A percentile compares a stretch with the other conserved stretches of the same genome.
These are phyloP conservation scores for Vigna mungo DNA, from an alignment of 306 rosid species.

Conservation along the genomic window DNA sequence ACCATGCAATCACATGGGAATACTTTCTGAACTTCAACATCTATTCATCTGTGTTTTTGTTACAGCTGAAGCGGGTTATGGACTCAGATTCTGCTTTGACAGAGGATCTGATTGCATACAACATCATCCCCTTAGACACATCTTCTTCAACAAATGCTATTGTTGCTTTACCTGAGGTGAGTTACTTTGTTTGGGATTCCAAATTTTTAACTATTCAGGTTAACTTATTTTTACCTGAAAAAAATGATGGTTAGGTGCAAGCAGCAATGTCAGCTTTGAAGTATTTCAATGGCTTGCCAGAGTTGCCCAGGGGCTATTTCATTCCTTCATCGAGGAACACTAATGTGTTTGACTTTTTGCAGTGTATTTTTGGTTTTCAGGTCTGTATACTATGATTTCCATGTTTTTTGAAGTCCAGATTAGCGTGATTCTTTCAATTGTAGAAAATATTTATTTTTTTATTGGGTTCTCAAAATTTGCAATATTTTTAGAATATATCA, in stretches of 20 bases:
- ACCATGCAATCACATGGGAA: background rate
- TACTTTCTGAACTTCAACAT: background rate
- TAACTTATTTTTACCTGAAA: constrained; percentile 26
- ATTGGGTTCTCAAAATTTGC: constrained; percentile 23
- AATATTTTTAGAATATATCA: constrained; percentile 8
- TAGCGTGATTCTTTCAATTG: constrained; percentile 24
- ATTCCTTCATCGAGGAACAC: constrained; percentile 68
- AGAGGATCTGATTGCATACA: constrained; percentile 87
- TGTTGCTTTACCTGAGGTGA: constrained; percentile 70
- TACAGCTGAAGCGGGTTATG: constrained; percentile 81
- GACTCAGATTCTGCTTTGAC: constrained; percentile 91
- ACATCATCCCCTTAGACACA: constrained; percentile 89
- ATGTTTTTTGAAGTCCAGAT: constrained; percentile 26
- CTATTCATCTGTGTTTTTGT: constrained; percentile 40
- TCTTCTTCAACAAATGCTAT: constrained; percentile 75
- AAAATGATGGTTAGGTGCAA: constrained; percentile 66
- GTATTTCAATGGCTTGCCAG: constrained; percentile 71
- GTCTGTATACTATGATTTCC: constrained; percentile 49
- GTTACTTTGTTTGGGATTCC: constrained; percentile 32
- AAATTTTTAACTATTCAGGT: constrained; percentile 25
- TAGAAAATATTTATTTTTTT: background rate
- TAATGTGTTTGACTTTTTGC: constrained; percentile 84
- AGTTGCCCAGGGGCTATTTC: constrained; percentile 68
- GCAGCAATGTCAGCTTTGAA: constrained; percentile 82
- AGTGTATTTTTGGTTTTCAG: constrained; percentile 91